Base-by-base conservation (phyloP, 768 basidiomycete genomes). In the Pleurotus platypus region DNA sequence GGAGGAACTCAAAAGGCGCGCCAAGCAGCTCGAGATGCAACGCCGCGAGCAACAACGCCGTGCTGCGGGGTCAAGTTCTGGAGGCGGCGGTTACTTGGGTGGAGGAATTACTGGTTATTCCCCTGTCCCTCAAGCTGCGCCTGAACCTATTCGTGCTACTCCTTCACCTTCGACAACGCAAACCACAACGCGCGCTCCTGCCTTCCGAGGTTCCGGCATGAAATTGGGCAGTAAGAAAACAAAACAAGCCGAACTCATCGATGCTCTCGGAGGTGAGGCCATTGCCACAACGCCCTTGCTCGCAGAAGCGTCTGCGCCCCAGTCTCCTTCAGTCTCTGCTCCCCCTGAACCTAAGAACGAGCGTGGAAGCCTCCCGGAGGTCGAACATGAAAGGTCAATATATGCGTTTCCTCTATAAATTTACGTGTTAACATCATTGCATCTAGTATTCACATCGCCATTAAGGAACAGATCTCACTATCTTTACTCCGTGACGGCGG, bases 1-100 rank as follows among this genome's bases (percentile, higher is more conserved):
- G 69, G 97, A 99, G 69, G 96, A 98, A 67, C 88, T 99, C 67
- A 98, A 98, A 70, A 86, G 97, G 40, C 89, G 96, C 27, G 95
- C 97, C 0, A 97, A 97, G 69, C 94, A 98, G 66, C 85, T 99
- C 60, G 97, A 99, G 72, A 91, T 97, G 86, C 97, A 98, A 67
- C 86, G 96, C 42, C 81, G 95, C 35, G 96, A 99, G 68, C 93
- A 95, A 69, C 93, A 96, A 62, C 80, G 85, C 58, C 87, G 93
- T 18, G 75, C 87, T 3, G 84, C 82, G 6, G 66, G 68, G 56
- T 68, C 78, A 26, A 79, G 78, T 7, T 78, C 75, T 4, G 76
- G 78, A 12, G 74, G 81, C 13, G 11, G 9, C 11, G 76, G 78
- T 58, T 80, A 79, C 62, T 87, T 86, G 67, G 78, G 87, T 12